Conservation (phyloP, 176 grass and related monocot species). For the Zea mays region Zm-B73-REFERENCE-NAM-5.0 NC_050102.1:163343501-163344000, state of each 20-base stretch:
- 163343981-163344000: slow-evolving; percentile 12
- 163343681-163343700: not conserved
- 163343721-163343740: not conserved
- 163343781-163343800: not conserved
- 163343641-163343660: not conserved
- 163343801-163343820: not conserved
- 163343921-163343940: not conserved
- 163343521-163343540: not conserved
- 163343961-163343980: not conserved
- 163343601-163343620: not conserved
- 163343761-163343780: not conserved
- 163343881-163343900: slow-evolving; percentile 13
- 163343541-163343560: not conserved
- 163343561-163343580: not conserved
- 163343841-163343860: slow-evolving; percentile 8
- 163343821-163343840: slow-evolving; percentile 19
- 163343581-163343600: not conserved
- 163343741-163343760: not conserved
- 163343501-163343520: not conserved
- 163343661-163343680: not conserved
- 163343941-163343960: not conserved
- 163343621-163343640: not conserved
- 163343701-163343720: not conserved
- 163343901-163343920: slow-evolving; percentile 29
- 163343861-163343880: slow-evolving; percentile 22